phyloP scores from a whole-genome alignment of 495 filamentous ascomycete genomes.

The Cercophora scortea region DNA sequence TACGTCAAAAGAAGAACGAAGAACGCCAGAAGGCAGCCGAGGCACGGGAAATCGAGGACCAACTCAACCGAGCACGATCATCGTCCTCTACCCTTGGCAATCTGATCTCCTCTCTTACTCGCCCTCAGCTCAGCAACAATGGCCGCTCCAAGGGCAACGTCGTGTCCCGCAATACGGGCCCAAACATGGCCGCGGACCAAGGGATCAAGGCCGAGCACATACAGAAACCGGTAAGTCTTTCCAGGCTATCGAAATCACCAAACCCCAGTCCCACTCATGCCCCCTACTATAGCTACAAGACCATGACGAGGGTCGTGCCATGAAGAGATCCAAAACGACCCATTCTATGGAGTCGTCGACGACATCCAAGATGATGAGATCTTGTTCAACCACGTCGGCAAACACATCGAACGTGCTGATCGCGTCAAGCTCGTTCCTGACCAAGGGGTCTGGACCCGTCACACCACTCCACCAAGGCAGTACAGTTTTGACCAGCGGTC shows the following conservation, averaged over 20 bases:
- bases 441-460: conserved; percentile 4
- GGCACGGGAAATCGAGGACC: conserved; percentile 7
- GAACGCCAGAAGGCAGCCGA: conserved; percentile 10
- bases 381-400: conserved; percentile 15
- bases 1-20: conserved; percentile 13
- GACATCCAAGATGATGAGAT: conserved; percentile 19
- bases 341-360: conserved; percentile 11
- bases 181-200: background rate
- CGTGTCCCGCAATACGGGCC: conserved; percentile 22
- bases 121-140: conserved; percentile 14
- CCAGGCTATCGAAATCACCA: background rate
- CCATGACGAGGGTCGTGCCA: conserved; percentile 18
- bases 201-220: conserved; percentile 2
- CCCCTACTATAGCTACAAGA: background rate
- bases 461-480: conserved; percentile 2
- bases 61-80: conserved; percentile 14
- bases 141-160: conserved; percentile 24
- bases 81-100: conserved; percentile 16
- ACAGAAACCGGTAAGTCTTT: conserved; percentile 14
- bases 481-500: conserved; percentile 1
- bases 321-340: conserved; percentile 27
- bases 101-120: conserved; percentile 20
- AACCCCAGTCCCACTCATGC: conserved; percentile 3
- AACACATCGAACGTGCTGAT: background rate
- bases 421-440: conserved; percentile 3